Conservation (phyloP, 495 filamentous ascomycete genomes). For the Tirmania nivea region DNA sequence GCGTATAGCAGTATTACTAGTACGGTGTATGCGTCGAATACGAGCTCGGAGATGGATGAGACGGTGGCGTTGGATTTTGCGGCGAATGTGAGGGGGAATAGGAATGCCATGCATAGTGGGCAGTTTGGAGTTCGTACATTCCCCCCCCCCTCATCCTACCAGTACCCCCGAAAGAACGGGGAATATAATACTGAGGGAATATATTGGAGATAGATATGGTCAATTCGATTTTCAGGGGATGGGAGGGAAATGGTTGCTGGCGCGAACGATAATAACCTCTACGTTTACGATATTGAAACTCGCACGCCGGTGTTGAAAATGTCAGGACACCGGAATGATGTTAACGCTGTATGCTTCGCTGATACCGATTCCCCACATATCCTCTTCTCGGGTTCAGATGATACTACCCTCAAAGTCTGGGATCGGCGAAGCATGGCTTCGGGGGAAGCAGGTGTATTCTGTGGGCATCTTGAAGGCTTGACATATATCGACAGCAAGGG, state of each 20-base stretch:
- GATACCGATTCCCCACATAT: slow-evolving; percentile 81
- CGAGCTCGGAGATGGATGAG: slow-evolving; percentile 64
- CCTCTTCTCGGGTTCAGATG: slow-evolving; percentile 88
- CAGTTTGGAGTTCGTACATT: slow-evolving; percentile 30
- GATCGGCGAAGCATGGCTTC: slow-evolving; percentile 80
- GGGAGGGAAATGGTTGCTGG: slow-evolving; percentile 81
- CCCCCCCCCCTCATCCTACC: not conserved
- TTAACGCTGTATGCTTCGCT: slow-evolving; percentile 93
- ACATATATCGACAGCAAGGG: slow-evolving; percentile 95
- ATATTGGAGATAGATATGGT: slow-evolving; percentile 43
- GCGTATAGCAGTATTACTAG: slow-evolving; percentile 72
- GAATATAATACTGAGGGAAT: not conserved
- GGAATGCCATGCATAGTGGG: slow-evolving; percentile 24
- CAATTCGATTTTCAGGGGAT: slow-evolving; percentile 79
- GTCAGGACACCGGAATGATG: slow-evolving; percentile 60
- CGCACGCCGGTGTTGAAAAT: slow-evolving; percentile 51
- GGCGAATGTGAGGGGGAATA: slow-evolving; percentile 20
- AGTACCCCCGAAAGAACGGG: too few species aligned
- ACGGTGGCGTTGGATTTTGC: slow-evolving; percentile 55
- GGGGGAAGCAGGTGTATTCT: slow-evolving; percentile 69
- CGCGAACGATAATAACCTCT: slow-evolving; percentile 52
- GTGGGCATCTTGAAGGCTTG: slow-evolving; percentile 82
- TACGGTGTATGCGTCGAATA: slow-evolving; percentile 64
- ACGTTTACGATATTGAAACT: slow-evolving; percentile 85
- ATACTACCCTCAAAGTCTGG: slow-evolving; percentile 89